phyloP scores from a whole-genome alignment of 1,284 basidiomycete species.

The Fomitopsis betulina region DNA sequence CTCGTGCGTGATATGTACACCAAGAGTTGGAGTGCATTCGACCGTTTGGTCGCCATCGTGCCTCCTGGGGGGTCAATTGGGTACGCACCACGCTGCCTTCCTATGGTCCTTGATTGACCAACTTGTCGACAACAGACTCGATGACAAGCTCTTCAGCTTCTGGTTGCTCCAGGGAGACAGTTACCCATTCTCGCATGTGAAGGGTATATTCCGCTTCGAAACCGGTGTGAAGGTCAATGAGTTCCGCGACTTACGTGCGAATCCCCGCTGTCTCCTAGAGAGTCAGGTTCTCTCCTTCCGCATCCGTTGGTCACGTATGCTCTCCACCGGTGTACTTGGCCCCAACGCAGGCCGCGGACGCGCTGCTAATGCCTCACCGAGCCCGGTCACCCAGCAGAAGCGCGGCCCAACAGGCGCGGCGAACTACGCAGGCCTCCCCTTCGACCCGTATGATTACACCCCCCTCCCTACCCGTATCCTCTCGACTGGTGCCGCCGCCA shows the following conservation, averaged over 20 bases:
- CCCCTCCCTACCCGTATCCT: conserved; percentile 61
- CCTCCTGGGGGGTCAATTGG: conserved; percentile 84
- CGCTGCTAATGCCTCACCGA: conserved; percentile 26
- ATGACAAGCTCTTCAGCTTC: conserved; percentile 84
- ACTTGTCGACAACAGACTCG: conserved; percentile 46
- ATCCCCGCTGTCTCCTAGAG: conserved; percentile 78
- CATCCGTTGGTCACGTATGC: conserved; percentile 71
- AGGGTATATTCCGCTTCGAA: conserved; percentile 84
- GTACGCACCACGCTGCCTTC: conserved; percentile 35
- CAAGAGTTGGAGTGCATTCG: conserved; percentile 85
- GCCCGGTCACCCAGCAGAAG: conserved; percentile 29
- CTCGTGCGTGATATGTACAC: conserved; percentile 85
- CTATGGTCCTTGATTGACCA: neutral
- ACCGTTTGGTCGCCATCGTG: conserved; percentile 78
- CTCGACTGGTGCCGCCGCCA: conserved; percentile 71
- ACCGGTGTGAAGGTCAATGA: conserved; percentile 80
- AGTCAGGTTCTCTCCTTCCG: conserved; percentile 74
- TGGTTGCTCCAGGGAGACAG: conserved; percentile 79
- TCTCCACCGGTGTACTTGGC: conserved; percentile 54
- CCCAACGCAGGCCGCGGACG: conserved; percentile 33
- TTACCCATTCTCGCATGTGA: conserved; percentile 67
- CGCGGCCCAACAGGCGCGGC: conserved; percentile 17
- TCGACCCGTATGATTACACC: conserved; percentile 69
- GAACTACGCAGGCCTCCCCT: conserved; percentile 56
- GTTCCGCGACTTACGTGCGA: conserved; percentile 79